These are phyloP conservation scores for Teratosphaeria epicoccoides DNA, from an alignment of 2,329 filamentous ascomycete species.

Conservation along the genomic window DNA sequence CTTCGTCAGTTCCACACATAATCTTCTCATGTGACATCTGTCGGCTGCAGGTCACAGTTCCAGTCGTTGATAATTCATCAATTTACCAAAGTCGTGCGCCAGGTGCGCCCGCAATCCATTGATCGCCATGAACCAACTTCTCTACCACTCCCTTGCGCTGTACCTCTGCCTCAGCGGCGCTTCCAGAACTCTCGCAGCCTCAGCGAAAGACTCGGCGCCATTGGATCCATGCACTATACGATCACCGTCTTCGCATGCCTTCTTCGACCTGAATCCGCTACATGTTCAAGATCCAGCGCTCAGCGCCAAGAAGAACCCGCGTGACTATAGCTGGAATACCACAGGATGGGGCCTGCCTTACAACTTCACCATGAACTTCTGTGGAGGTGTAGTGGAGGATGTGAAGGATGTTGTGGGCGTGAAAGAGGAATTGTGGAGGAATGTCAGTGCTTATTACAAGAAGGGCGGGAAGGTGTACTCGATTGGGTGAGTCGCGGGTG, in stretches of 20 bases:
- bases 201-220: conserved; percentile 27
- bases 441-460: conserved; percentile 70
- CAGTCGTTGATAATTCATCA: not conserved
- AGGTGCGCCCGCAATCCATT: not conserved
- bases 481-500: conserved; percentile 53
- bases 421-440: conserved; percentile 51
- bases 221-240: conserved; percentile 50
- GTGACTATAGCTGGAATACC: conserved; percentile 51
- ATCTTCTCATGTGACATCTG: not conserved
- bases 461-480: conserved; percentile 56
- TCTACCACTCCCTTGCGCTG: conserved; percentile 26
- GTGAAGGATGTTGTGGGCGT: conserved; percentile 48
- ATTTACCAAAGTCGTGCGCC: not conserved
- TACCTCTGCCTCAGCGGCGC: conserved; percentile 21
- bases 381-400: conserved; percentile 60
- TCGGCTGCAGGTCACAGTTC: not conserved
- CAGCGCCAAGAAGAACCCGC: conserved; percentile 39
- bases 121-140: conserved; percentile 16
- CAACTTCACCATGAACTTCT: conserved; percentile 80
- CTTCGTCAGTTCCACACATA: not conserved
- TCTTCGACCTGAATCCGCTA: conserved; percentile 53
- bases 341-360: conserved; percentile 66
- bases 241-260: conserved; percentile 49
- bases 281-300: conserved; percentile 41
- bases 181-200: conserved; percentile 22